Base-by-base conservation (phyloP, 164 flowering plant genomes). In the Protea cynaroides region DNA sequence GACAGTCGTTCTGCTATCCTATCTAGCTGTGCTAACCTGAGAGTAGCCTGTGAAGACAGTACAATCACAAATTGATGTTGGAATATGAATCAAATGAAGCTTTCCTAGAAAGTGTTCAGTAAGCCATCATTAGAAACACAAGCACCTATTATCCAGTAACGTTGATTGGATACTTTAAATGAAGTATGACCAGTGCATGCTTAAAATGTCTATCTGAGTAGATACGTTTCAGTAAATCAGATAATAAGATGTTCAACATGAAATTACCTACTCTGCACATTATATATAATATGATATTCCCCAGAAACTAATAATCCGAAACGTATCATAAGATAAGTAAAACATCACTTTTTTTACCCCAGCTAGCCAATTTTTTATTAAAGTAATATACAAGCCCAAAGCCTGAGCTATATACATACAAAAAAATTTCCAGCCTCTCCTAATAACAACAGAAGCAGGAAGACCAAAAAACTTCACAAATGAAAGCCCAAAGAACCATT, bases 11-110 rank as follows among this genome's bases (percentile, higher is more conserved):
- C 98, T 55, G 90, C 73, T 72, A 95, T 86, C 71, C 63, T 82
- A 79, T 95, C 99, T 76, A 95, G 78, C 65, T 95, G 98, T 44
- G 88, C 86, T 72, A 95, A 75, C 78, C 97, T 83, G 65, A 90
- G 79, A 65, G 91, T 63, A 23, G 99, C 97, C 99, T 92, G 73
- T n/a, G 67, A 71, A 73, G 71, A 56, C 62, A 53, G 63, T 71
- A 56, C 62, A 53, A 60, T 25, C 64, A 10, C 25, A 65, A 53
- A 44, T 60, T 54, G 63, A 68, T 56, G 53, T 65, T 40, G 54
- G 25, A 37, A 36, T 54, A 65, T 53, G 68, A 53, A 60, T 19
- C 23, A 23, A 58, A 70, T 47, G 38, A 25, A 59, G 65, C 40
- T 63, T 22, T 43, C n/a, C 49, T 46, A 36, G 47, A 21, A 59